A percentile compares a stretch with the other conserved stretches of the same genome.
phyloP scores from a whole-genome alignment of 495 filamentous ascomycete genomes.

The Symbiotaphrina buchneri region DNA sequence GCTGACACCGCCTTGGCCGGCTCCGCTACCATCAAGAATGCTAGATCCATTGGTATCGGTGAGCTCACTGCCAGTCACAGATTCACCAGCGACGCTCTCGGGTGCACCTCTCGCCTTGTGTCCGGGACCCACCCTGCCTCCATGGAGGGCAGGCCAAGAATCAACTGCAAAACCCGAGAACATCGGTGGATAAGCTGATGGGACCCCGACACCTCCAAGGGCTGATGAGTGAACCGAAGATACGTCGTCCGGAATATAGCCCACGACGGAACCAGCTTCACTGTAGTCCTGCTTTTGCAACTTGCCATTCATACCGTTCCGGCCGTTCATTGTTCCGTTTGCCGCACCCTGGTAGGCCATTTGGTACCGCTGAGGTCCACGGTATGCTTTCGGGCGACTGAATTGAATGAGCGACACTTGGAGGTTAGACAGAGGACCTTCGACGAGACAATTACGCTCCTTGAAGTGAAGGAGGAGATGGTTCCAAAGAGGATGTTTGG shows the following conservation, averaged over 20 bases:
- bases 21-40: slow-evolving; percentile 45
- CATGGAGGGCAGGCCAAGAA: slow-evolving; percentile 60
- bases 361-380: slow-evolving; percentile 73
- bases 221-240: slow-evolving; percentile 89
- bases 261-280: slow-evolving; percentile 70
- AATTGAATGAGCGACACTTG: slow-evolving; percentile 92
- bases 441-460: slow-evolving; percentile 85
- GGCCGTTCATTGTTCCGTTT: slow-evolving; percentile 20
- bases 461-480: slow-evolving; percentile 94
- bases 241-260: slow-evolving; percentile 92
- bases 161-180: slow-evolving; percentile 80
- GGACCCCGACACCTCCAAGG: slow-evolving; percentile 56
- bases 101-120: slow-evolving; percentile 31
- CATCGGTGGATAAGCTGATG: slow-evolving; percentile 78
- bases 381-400: slow-evolving; percentile 78
- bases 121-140: slow-evolving; percentile 20
- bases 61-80: slow-evolving; percentile 67
- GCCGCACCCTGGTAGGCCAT: slow-evolving; percentile 55
- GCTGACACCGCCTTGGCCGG: slow-evolving; percentile 61
- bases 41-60: slow-evolving; percentile 50
- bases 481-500: slow-evolving; percentile 97
- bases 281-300: slow-evolving; percentile 43
- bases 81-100: slow-evolving; percentile 72
- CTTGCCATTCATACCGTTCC: slow-evolving; percentile 27
- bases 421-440: slow-evolving; percentile 88